Evolutionary conservation across 2,329 filamentous ascomycete genomes (phyloP).

Genomic region (Exophiala oligosperma): DNA sequence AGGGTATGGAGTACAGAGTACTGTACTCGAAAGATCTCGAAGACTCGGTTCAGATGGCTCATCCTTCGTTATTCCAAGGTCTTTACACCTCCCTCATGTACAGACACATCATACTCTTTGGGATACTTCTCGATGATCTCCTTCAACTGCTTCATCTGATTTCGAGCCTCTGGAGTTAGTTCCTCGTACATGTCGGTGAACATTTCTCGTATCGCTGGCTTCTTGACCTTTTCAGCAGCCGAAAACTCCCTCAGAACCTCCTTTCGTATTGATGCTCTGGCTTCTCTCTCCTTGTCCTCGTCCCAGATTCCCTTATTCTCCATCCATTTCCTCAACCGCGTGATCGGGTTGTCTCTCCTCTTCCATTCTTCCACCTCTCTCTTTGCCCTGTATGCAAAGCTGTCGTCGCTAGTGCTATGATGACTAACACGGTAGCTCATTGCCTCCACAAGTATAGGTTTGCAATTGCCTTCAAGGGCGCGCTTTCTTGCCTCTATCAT

Average conservation of each 20-base stretch:
- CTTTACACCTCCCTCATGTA: constrained; percentile 72
- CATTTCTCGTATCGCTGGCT: constrained; percentile 52
- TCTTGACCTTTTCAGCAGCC: constrained; percentile 62
- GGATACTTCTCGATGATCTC: constrained; percentile 81
- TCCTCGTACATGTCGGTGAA: constrained; percentile 92
- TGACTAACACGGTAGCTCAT: constrained; percentile 99
- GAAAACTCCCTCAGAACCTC: constrained; percentile 82
- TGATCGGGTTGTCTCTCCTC: constrained; percentile 82
- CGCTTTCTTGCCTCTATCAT: constrained; percentile 74
- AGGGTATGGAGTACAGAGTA: too few species aligned
- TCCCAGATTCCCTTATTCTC: constrained; percentile 82
- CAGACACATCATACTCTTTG: constrained; percentile 81
- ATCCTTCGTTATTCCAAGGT: constrained; percentile 51
- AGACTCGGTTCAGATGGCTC: not conserved
- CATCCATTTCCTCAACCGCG: constrained; percentile 84
- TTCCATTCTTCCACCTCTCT: constrained; percentile 97
- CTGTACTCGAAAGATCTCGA: too few species aligned
- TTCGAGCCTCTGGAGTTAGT: constrained; percentile 73
- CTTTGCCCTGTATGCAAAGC: constrained; percentile 89
- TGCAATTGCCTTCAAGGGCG: constrained; percentile 77
- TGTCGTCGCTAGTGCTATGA: constrained; percentile 95
- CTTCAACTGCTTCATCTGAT: constrained; percentile 74
- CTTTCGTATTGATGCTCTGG: constrained; percentile 65
- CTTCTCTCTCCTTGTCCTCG: constrained; percentile 75
- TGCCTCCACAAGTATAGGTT: constrained; percentile 84